Percentiles rank a stretch among this genome's conserved stretches.
Conservation (phyloP, 176 grass and related monocot species). For the Raddia guianensis region DNA sequence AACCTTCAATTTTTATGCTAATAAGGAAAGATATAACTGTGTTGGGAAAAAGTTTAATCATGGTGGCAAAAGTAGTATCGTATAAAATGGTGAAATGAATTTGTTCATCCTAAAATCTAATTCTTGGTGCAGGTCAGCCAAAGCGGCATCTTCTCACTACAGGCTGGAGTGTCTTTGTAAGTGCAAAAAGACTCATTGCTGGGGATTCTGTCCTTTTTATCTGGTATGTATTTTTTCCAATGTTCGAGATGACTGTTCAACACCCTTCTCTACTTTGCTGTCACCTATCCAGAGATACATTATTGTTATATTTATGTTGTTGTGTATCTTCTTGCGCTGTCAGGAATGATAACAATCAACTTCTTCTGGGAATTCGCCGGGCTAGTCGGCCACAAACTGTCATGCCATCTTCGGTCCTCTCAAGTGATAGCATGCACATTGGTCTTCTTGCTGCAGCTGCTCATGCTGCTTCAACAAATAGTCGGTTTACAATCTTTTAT, state of each 20-base stretch:
- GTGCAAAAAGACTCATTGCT: conserved; percentile 93
- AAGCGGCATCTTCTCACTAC: conserved; percentile 97
- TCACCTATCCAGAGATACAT: not conserved
- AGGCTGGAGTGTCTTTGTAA: conserved; percentile 97
- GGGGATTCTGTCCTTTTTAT: conserved; percentile 99
- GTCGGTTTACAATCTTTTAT: conserved; percentile 97
- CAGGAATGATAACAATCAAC: conserved; percentile 96
- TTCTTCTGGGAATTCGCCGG: conserved; percentile 91
- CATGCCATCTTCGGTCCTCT: conserved; percentile 97
- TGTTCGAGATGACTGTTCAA: not conserved
- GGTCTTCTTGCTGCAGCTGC: conserved; percentile 95
- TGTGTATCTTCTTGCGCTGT: conserved; percentile 17
- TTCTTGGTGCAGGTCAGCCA: conserved; percentile 82
- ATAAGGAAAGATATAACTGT: not conserved
- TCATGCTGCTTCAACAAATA: conserved; percentile 97
- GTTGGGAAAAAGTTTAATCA: not conserved
- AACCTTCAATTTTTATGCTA: not conserved
- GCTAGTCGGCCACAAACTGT: conserved; percentile 89
- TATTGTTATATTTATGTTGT: not conserved
- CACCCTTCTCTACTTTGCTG: not conserved
- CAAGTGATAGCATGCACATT: conserved; percentile 99
- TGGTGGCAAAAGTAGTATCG: not conserved
- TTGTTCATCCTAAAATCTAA: not conserved
- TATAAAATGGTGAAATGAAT: not conserved
- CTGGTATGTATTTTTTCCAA: conserved; percentile 53